Conservation (phyloP, 2,329 filamentous ascomycete species). For the Ceratocystis colombiana region DNA sequence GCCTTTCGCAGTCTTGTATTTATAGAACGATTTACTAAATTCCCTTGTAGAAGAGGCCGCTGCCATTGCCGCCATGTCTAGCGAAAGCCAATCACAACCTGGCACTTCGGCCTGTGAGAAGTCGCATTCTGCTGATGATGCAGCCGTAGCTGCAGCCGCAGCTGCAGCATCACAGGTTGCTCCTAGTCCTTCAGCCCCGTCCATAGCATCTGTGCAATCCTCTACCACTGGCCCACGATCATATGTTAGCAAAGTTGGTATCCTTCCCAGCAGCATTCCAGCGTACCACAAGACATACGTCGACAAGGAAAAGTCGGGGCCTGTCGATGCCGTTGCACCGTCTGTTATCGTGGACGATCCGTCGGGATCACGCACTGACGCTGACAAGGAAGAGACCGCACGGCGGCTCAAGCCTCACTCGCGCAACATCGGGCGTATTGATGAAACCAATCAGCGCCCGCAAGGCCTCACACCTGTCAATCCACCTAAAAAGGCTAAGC, state of each 20-base stretch:
- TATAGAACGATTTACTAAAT: constrained; percentile 29
- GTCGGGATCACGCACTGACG: constrained; percentile 47
- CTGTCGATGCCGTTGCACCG: constrained; percentile 36
- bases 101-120: not conserved
- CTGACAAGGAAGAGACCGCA: constrained; percentile 71
- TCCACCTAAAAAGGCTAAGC: constrained; percentile 61
- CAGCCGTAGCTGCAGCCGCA: not conserved
- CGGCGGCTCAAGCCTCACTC: constrained; percentile 79
- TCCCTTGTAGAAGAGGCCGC: constrained; percentile 32
- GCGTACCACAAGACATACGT: constrained; percentile 87
- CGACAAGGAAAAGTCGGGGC: constrained; percentile 54
- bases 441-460: constrained; percentile 44
- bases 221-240: constrained; percentile 44
- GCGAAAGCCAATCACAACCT: constrained; percentile 1
- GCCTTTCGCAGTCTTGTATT: not conserved
- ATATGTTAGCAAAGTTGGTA: constrained; percentile 75
- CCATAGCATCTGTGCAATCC: constrained; percentile 40
- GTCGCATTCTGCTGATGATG: not conserved
- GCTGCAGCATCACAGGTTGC: constrained; percentile 10
- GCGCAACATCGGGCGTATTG: constrained; percentile 52
- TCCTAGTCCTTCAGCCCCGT: constrained; percentile 44
- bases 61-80: constrained; percentile 28
- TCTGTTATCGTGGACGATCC: constrained; percentile 41
- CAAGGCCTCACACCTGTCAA: constrained; percentile 53
- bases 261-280: constrained; percentile 82